A percentile compares a stretch with the other conserved stretches of the same genome.
These are phyloP conservation scores for Mrakia blollopis DNA, from an alignment of 768 basidiomycete species.

Conservation along the genomic window DNA sequence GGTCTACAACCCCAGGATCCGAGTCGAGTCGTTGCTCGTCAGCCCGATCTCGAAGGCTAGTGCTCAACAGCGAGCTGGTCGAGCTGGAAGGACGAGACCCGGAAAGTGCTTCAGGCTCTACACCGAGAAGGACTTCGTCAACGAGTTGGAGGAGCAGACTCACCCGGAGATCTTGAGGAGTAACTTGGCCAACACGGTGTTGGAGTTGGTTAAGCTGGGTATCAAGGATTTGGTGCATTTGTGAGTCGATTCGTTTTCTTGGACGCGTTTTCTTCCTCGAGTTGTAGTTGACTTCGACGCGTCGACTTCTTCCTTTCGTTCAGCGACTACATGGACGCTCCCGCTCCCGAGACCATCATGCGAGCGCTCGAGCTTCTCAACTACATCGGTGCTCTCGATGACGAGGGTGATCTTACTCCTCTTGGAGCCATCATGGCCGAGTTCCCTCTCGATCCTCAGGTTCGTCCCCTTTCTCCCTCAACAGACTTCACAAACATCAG, in stretches of 20 bases:
- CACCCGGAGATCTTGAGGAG: conserved; percentile 91
- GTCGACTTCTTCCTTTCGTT: background rate
- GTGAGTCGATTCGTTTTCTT: conserved; percentile 49
- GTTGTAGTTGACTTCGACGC: conserved; percentile 7
- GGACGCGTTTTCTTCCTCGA: conserved; percentile 46
- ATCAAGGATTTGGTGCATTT: conserved; percentile 85
- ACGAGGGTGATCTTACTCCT: conserved; percentile 82
- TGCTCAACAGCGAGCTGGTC: conserved; percentile 91
- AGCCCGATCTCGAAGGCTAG: conserved; percentile 95
- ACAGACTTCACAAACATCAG: background rate
- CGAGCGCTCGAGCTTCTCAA: conserved; percentile 90
- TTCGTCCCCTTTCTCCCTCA: conserved; percentile 41
- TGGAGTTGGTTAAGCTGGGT: conserved; percentile 91
- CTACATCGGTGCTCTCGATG: conserved; percentile 84
- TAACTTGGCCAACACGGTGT: conserved; percentile 86
- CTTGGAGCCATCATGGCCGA: conserved; percentile 92
- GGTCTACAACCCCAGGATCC: conserved; percentile 94
- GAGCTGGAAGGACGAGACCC: conserved; percentile 90
- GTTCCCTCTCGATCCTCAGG: conserved; percentile 97
- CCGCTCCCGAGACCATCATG: conserved; percentile 95
- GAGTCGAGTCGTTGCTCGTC: conserved; percentile 88
- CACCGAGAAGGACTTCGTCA: conserved; percentile 95
- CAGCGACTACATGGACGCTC: conserved; percentile 59
- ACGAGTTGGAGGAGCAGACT: conserved; percentile 92
- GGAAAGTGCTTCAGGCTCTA: conserved; percentile 97